Percentiles rank a stretch among this genome's conserved stretches.
These are phyloP conservation scores for Asterophora lycoperdoides DNA, from an alignment of 768 basidiomycete genomes.

Conservation along the genomic window DNA sequence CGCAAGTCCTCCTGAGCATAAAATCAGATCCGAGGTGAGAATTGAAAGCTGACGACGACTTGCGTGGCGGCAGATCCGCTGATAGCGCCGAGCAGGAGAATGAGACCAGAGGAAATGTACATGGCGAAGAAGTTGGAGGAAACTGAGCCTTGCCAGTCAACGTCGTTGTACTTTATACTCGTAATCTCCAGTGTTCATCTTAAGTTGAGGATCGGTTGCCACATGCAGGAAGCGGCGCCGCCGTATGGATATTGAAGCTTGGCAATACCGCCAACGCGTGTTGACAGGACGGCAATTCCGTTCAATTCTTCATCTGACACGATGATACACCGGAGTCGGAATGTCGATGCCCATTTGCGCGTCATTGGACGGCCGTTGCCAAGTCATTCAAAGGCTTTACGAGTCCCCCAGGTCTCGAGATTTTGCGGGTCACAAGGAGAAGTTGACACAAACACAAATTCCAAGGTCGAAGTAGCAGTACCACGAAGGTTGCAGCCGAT, in stretches of 20 bases:
- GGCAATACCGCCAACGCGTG: background rate
- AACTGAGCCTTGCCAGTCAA: background rate
- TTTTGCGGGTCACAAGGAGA: too few relatives aligned
- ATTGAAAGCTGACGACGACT: background rate
- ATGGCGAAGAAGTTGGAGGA: background rate
- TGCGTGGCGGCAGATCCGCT: slow-evolving; percentile 4
- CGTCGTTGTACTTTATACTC: slow-evolving; percentile 1
- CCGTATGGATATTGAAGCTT: background rate
- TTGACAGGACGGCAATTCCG: background rate
- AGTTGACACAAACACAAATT: too few relatives aligned
- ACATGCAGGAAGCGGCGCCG: background rate
- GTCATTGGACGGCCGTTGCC: background rate
- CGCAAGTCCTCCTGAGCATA: slow-evolving; percentile 13
- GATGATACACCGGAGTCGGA: background rate
- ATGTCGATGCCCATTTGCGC: background rate
- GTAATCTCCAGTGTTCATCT: background rate
- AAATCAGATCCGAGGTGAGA: background rate
- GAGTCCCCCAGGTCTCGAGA: too few relatives aligned
- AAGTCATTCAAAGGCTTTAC: too few relatives aligned
- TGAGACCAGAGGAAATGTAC: slow-evolving; percentile 9
- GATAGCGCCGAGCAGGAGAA: slow-evolving; percentile 11
- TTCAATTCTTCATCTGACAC: background rate
- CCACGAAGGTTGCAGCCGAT: too few relatives aligned
- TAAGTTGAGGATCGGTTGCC: background rate
- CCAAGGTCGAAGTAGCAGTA: too few relatives aligned